Evolutionary conservation across 108 stramenopile species (phyloP).

Genomic region (Nitzschia sp.): DNA sequence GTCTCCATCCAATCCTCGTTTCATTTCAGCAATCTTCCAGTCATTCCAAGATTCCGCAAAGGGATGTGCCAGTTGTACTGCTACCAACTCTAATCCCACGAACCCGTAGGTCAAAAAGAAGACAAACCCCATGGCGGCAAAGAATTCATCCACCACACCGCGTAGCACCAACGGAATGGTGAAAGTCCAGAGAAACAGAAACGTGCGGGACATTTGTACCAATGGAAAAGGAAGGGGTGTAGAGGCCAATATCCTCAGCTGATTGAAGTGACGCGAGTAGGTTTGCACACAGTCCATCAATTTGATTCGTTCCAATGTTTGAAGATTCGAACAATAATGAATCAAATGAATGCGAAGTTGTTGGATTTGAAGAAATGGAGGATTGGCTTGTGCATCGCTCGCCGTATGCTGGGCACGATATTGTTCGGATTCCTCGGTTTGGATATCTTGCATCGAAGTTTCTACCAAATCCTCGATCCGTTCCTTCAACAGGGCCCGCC

Average conservation of each 20-base stretch:
- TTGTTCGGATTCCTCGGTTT: conserved; percentile 29
- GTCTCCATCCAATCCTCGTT: conserved; percentile 42
- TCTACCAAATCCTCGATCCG: conserved; percentile 39
- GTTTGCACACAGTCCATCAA: conserved; percentile 46
- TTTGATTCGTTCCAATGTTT: conserved; percentile 45
- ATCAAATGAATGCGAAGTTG: conserved; percentile 52
- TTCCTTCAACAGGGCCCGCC: conserved; percentile 23
- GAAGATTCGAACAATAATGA: conserved; percentile 7
- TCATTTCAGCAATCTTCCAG: conserved; percentile 40
- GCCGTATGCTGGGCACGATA: conserved; percentile 19
- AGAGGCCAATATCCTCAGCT: conserved; percentile 38
- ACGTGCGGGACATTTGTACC: conserved; percentile 63
- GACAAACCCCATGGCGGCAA: conserved; percentile 36
- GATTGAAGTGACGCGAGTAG: conserved; percentile 32
- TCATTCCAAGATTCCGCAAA: conserved; percentile 51
- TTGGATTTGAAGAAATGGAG: conserved; percentile 48
- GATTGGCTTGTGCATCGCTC: conserved; percentile 26
- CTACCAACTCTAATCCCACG: conserved; percentile 57
- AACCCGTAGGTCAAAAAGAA: conserved; percentile 68
- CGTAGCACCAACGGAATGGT: conserved; percentile 46
- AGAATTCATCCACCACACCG: conserved; percentile 24
- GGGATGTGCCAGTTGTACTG: conserved; percentile 42
- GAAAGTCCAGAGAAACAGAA: conserved; percentile 54
- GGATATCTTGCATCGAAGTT: conserved; percentile 26
- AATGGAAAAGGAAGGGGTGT: conserved; percentile 63